Evolutionary conservation across 495 filamentous ascomycete genomes (phyloP), one percentile per base, ranked within the genome.

Genomic region (Penicillium macrosclerotiorum): DNA sequence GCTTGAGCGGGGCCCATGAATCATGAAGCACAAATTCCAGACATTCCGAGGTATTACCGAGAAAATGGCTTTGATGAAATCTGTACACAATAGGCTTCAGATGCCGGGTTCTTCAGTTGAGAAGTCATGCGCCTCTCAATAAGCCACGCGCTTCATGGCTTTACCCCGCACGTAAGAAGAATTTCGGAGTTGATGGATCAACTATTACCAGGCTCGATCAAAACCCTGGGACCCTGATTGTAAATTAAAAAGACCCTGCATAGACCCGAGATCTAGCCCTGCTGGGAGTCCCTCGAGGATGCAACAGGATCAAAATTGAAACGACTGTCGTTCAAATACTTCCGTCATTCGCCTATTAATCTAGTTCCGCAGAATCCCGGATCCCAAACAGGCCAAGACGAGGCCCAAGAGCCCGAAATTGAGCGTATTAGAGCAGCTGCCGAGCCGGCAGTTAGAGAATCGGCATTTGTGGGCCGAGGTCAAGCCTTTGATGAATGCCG

Each of bases 371-470:
- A 12, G 22, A 30, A 12, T n/a, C 8, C n/a, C 14, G 4, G 0
- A 5, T 19, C 12, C 14, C 24, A 27, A 5, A 26, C 14, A 20
- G n/a, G 11, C 8, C 20, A 19, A 4, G n/a, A 12, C 9, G 8
- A 29, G n/a, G 24, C 24, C 17, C 1, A 17, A 24, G 5, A 3
- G 13, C 7, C 2, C 23, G 20, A 18, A 13, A 12, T n/a, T 27
- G 8, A 37, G 5, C 1, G 2, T 20, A n/a, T n/a, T n/a, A n/a
- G n/a, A n/a, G n/a, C n/a, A n/a, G 8, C 6, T 37, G 18, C 29
- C 41, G 23, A 40, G 37, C 17, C 38, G 38, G 38, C 25, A 41
- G 16, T 27, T 41, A n/a, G 38, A 41, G 38, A 19, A 29, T 41
- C 38, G 38, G 13, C 25, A 41, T 27, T 41, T 41, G 26, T 16